These are phyloP conservation scores for Fomitopsis pinicola DNA, from an alignment of 1,284 basidiomycete species.

Conservation along the genomic window DNA sequence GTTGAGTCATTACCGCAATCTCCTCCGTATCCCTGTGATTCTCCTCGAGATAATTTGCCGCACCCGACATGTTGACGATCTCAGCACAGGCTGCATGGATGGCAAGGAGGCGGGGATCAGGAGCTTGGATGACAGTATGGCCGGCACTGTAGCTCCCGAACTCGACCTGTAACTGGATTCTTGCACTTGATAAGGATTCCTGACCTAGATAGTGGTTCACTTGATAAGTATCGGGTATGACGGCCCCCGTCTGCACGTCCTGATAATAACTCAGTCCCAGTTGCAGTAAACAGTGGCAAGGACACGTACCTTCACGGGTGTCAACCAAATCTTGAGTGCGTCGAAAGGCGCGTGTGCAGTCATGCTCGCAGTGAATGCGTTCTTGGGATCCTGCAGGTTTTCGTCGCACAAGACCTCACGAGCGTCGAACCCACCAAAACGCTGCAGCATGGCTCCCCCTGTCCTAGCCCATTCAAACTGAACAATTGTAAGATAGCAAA, in stretches of 20 bases:
- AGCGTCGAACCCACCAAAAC: neutral
- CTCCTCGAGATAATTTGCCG: conserved; percentile 8
- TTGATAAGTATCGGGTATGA: neutral
- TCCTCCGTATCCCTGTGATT: conserved; percentile 8
- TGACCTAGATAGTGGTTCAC: neutral
- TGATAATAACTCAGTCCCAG: too few species aligned
- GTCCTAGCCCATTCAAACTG: neutral
- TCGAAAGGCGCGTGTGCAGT: neutral
- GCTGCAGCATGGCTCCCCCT: neutral
- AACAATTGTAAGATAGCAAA: neutral
- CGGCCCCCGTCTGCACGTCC: neutral
- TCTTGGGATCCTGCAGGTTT: too few species aligned
- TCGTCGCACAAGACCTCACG: conserved; percentile 2
- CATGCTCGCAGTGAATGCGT: too few species aligned
- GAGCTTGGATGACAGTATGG: conserved; percentile 1
- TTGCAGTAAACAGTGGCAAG: neutral
- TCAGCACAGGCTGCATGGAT: conserved; percentile 12
- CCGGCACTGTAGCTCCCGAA: neutral
- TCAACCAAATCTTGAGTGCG: conserved; percentile 5
- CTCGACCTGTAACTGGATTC: too few species aligned
- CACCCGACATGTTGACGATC: conserved; percentile 11
- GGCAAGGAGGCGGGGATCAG: conserved; percentile 2
- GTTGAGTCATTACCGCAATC: conserved; percentile 9
- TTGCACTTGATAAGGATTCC: too few species aligned
- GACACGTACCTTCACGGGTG: conserved; percentile 3